phyloP scores from a whole-genome alignment of 495 filamentous ascomycete species.

The Hypomontagnella monticulosa region DNA sequence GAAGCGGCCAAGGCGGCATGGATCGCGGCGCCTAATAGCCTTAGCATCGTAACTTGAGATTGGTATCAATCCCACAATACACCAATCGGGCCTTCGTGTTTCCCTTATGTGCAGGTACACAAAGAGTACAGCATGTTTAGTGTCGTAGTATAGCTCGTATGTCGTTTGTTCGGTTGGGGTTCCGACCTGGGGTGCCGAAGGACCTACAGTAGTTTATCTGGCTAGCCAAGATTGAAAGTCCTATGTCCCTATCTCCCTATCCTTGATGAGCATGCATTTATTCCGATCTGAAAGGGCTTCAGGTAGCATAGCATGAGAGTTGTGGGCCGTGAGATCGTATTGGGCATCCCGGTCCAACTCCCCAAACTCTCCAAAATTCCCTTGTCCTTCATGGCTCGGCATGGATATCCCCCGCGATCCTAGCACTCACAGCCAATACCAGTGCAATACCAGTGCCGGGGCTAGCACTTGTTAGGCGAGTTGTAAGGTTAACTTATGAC shows the following conservation, averaged over 20 bases:
- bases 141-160: too few relatives aligned
- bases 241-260: too few relatives aligned
- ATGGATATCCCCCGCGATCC: conserved; percentile 20
- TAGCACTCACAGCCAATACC: conserved; percentile 14
- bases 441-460: conserved; percentile 31
- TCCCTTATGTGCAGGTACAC: neutral
- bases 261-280: neutral
- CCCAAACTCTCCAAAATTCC: conserved; percentile 6
- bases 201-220: too few relatives aligned
- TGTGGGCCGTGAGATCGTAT: conserved; percentile 11
- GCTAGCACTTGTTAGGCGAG: conserved; percentile 5
- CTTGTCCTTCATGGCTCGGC: neutral
- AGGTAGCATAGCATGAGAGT: conserved; percentile 2
- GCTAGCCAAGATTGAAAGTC: too few relatives aligned
- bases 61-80: neutral
- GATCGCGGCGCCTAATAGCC: conserved; percentile 21
- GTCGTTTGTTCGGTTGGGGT: conserved; percentile 6
- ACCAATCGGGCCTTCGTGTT: conserved; percentile 18
- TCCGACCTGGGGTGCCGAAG: neutral
- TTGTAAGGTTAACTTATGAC: conserved; percentile 20
- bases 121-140: neutral
- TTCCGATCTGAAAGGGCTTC: conserved; percentile 1
- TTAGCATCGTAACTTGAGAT: neutral
- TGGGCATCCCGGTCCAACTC: conserved; percentile 24
- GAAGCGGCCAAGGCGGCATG: conserved; percentile 7